These are phyloP conservation scores for Aspergillus sp. DNA, from an alignment of 2,329 filamentous ascomycete genomes.

Conservation along the genomic window DNA sequence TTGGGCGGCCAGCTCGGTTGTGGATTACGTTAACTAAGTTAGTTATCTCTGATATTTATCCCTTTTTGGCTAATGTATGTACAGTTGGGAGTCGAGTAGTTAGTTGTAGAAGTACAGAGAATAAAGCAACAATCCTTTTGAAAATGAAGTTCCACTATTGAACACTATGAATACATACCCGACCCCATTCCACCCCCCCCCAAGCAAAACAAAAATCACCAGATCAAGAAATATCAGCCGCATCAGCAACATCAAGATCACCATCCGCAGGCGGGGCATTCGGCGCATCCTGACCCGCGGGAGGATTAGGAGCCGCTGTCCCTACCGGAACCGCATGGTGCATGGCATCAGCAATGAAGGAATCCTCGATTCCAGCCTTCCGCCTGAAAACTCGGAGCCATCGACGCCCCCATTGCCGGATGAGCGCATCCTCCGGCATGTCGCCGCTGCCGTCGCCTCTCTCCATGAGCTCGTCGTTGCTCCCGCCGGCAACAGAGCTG, in stretches of 20 bases:
- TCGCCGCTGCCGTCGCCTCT: conserved; percentile 43
- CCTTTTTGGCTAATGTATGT: too few relatives aligned
- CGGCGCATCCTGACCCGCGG: conserved; percentile 7
- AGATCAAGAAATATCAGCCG: conserved; percentile 7
- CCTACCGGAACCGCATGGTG: conserved; percentile 38
- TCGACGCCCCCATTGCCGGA: conserved; percentile 70
- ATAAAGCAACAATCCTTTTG: too few relatives aligned
- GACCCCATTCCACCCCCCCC: too few relatives aligned
- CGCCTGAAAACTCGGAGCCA: conserved; percentile 82
- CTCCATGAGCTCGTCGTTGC: conserved; percentile 68
- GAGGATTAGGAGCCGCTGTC: conserved; percentile 23
- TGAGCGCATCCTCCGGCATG: conserved; percentile 51
- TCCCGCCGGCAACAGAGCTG: conserved; percentile 60
- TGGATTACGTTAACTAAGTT: too few relatives aligned
- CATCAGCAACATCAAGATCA: conserved; percentile 24
- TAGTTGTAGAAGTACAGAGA: too few relatives aligned
- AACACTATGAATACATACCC: too few relatives aligned
- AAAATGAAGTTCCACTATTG: too few relatives aligned
- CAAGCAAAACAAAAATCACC: too few relatives aligned
- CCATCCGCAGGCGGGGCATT: conserved; percentile 13
- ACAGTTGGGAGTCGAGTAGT: too few relatives aligned
- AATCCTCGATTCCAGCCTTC: conserved; percentile 76
- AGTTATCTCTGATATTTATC: too few relatives aligned
- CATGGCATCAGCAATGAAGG: conserved; percentile 50
- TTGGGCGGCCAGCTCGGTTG: too few relatives aligned